Conservation (phyloP, 1,139 yeast genomes). For the Yamadazyma atlantica region DNA sequence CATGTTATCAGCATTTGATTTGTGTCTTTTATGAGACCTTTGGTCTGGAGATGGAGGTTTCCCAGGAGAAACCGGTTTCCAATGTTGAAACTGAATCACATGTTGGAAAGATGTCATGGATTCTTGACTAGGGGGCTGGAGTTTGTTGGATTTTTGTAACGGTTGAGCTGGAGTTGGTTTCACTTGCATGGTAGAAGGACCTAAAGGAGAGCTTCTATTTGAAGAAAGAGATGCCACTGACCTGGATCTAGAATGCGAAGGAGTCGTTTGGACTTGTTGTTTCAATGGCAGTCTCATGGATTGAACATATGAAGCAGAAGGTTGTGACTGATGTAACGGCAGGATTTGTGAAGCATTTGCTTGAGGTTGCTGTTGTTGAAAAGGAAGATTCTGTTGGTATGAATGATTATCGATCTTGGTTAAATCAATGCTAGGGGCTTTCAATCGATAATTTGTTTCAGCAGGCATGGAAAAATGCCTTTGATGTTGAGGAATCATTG, state of each 20-base stretch:
- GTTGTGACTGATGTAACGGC: neutral
- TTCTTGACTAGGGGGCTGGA: slow-evolving; percentile 45
- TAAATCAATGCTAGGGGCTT: slow-evolving; percentile 14
- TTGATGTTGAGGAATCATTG: slow-evolving; percentile 31
- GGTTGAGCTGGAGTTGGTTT: slow-evolving; percentile 49
- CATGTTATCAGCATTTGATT: slow-evolving; percentile 18
- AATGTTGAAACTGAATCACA: slow-evolving; percentile 52
- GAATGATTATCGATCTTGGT: slow-evolving; percentile 13
- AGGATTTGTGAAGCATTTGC: slow-evolving; percentile 1
- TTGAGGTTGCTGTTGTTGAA: slow-evolving; percentile 8
- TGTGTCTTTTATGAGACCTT: slow-evolving; percentile 17
- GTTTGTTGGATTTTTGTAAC: slow-evolving; percentile 31
- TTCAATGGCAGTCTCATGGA: slow-evolving; percentile 1
- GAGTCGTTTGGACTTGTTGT: slow-evolving; percentile 4
- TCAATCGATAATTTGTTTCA: slow-evolving; percentile 18
- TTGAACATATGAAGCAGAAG: neutral
- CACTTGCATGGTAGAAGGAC: slow-evolving; percentile 42
- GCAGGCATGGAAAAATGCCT: slow-evolving; percentile 47
- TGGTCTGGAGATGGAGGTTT: slow-evolving; percentile 7
- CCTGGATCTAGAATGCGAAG: slow-evolving; percentile 12
- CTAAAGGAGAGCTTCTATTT: slow-evolving; percentile 21
- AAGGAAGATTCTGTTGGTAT: slow-evolving; percentile 4
- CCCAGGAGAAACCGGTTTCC: slow-evolving; percentile 46
- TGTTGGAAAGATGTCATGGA: slow-evolving; percentile 54
- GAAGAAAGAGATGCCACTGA: slow-evolving; percentile 9